Conservation (phyloP, 2,329 filamentous ascomycete genomes). For the Emmonsiellopsis sp. region DNA sequence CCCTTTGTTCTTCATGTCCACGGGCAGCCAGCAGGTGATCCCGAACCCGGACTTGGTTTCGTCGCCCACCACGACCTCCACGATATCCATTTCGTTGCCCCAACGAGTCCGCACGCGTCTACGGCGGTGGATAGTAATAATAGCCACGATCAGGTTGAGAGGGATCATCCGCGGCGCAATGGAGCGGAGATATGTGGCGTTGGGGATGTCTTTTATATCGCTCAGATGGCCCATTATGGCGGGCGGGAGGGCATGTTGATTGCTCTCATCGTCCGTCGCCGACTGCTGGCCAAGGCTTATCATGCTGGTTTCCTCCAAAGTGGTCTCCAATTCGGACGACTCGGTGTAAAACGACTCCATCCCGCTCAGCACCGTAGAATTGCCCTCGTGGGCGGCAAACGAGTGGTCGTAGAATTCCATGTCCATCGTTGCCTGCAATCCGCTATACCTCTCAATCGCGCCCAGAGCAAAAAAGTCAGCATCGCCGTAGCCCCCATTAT, state of each 20-base stretch:
- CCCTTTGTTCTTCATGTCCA: conserved; percentile 11
- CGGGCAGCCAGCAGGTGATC: conserved; percentile 71
- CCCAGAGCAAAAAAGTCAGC: conserved; percentile 12
- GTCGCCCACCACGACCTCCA: conserved; percentile 76
- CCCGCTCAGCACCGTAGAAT: conserved; percentile 3
- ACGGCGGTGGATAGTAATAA: conserved; percentile 62
- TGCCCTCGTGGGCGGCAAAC: conserved; percentile 56
- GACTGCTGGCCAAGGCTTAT: conserved; percentile 3
- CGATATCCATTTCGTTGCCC: conserved; percentile 50
- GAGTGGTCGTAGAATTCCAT: conserved; percentile 70
- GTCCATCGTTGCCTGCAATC: conserved; percentile 6
- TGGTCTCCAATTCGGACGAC: conserved; percentile 7
- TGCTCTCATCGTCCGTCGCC: conserved; percentile 9
- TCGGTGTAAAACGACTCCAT: conserved; percentile 8
- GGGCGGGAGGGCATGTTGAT: conserved; percentile 7
- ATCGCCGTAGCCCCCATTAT: conserved; percentile 2
- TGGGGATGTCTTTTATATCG: conserved; percentile 62
- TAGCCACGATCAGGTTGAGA: conserved; percentile 68
- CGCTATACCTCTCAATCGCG: conserved; percentile 12
- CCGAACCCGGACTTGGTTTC: conserved; percentile 73
- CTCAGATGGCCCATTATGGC: conserved; percentile 43
- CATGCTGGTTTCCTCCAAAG: conserved; percentile 7
- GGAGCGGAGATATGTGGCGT: conserved; percentile 52
- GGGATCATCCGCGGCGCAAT: conserved; percentile 75
- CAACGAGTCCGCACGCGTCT: conserved; percentile 57